A percentile compares a stretch with the other conserved stretches of the same genome.
phyloP scores from a whole-genome alignment of 257 asterid genomes.

The Forsythia suspensa region DNA sequence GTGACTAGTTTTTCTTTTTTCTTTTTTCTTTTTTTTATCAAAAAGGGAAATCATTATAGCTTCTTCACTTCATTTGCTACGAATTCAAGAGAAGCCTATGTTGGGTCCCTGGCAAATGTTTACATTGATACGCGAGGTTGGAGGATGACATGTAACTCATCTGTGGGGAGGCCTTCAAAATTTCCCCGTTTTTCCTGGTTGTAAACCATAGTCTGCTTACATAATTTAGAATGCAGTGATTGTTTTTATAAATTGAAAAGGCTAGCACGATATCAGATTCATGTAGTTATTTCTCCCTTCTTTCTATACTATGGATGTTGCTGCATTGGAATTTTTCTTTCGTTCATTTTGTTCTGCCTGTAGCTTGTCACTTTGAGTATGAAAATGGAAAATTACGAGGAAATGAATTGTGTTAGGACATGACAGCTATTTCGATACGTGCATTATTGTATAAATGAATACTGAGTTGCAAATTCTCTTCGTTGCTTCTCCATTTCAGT shows the following conservation, averaged over 20 bases:
- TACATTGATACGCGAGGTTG: neutral
- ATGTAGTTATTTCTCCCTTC: constrained; percentile 22
- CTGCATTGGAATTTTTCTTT: neutral
- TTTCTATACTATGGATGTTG: neutral
- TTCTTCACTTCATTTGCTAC: constrained; percentile 10
- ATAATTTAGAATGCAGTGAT: constrained; percentile 37
- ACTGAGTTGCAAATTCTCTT: neutral
- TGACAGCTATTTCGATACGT: neutral
- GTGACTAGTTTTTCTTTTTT: constrained; percentile 34
- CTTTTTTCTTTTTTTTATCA: constrained; percentile 4
- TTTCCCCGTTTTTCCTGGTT: constrained; percentile 33
- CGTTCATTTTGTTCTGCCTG: neutral
- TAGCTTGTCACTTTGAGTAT: neutral
- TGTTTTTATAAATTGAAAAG: constrained; percentile 24
- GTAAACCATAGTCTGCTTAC: constrained; percentile 28
- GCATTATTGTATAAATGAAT: neutral
- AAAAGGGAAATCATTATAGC: constrained; percentile 9
- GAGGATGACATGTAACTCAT: constrained; percentile 35
- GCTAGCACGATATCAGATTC: constrained; percentile 22
- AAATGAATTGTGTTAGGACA: neutral
- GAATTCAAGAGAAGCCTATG: constrained; percentile 19
- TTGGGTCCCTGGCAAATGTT: neutral
- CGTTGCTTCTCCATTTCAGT: neutral
- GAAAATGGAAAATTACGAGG: neutral
- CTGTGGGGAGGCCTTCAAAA: constrained; percentile 28